Evolutionary conservation across 768 basidiomycete species (phyloP).

Genomic region (Amanita subjunquillea): DNA sequence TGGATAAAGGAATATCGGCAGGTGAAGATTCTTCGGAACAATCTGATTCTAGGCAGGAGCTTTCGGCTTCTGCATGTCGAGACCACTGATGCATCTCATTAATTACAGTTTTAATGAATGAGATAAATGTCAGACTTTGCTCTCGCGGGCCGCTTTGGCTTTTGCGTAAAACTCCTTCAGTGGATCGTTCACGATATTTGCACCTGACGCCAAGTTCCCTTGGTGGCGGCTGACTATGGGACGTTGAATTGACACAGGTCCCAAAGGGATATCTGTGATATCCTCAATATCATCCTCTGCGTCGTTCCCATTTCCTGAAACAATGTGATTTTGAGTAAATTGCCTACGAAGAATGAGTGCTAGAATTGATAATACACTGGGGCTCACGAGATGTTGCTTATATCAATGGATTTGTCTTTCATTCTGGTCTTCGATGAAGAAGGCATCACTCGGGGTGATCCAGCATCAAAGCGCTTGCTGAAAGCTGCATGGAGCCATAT

Average conservation of each 20-base stretch:
- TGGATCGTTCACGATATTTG: conserved; percentile 32
- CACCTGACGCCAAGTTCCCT: background rate
- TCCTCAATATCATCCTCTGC: conserved; percentile 11
- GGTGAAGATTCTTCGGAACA: conserved; percentile 6
- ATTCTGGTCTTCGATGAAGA: conserved; percentile 11
- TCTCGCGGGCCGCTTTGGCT: conserved; percentile 40
- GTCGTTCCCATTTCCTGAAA: conserved; percentile 6
- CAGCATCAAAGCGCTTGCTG: conserved; percentile 34
- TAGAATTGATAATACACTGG: conserved; percentile 2
- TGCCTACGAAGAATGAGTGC: conserved; percentile 14
- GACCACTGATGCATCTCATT: conserved; percentile 17
- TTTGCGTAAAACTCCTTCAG: conserved; percentile 54
- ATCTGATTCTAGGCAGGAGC: conserved; percentile 9
- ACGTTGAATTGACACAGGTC: conserved; percentile 10
- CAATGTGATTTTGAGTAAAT: conserved; percentile 23
- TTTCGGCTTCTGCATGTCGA: conserved; percentile 12
- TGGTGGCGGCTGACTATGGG: background rate
- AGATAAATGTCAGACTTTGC: conserved; percentile 19
- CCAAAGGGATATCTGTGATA: background rate
- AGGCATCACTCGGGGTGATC: background rate
- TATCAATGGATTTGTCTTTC: conserved; percentile 21
- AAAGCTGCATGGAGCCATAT: conserved; percentile 40
- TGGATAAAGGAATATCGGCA: conserved; percentile 11
- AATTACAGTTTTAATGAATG: background rate
- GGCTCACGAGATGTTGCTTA: conserved; percentile 41